phyloP scores from a whole-genome alignment of 352 stramenopile genomes.

The Globisporangium cystogenes region DNA sequence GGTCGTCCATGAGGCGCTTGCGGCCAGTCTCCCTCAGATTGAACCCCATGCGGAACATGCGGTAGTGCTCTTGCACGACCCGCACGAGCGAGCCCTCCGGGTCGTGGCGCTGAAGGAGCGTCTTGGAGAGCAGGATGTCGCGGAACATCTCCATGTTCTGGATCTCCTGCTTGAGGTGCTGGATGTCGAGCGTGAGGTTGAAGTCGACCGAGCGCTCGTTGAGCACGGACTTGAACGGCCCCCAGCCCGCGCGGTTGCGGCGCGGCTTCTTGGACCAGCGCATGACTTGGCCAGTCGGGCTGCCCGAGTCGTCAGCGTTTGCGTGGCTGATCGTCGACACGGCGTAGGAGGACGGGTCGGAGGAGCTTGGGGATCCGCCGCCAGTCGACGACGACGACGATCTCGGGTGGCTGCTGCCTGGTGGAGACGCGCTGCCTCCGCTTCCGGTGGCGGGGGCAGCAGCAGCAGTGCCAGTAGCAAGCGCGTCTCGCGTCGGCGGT shows the following conservation, averaged over 20 bases:
- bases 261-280: slow-evolving; percentile 9
- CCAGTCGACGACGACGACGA: background rate
- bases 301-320: background rate
- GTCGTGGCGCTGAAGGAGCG: slow-evolving; percentile 16
- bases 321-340: background rate
- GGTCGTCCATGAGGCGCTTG: slow-evolving; percentile 15
- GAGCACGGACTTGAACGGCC: slow-evolving; percentile 14
- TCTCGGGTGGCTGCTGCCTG: background rate
- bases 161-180: slow-evolving; percentile 35
- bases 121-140: slow-evolving; percentile 22
- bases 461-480: background rate
- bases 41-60: slow-evolving; percentile 20
- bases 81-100: slow-evolving; percentile 22
- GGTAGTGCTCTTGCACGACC: slow-evolving; percentile 20
- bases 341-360: background rate
- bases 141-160: slow-evolving; percentile 18
- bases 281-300: background rate
- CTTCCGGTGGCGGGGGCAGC: background rate
- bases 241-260: slow-evolving; percentile 9
- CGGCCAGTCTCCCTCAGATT: slow-evolving; percentile 5
- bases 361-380: background rate
- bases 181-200: slow-evolving; percentile 31
- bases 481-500: background rate
- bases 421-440: background rate
- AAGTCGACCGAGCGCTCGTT: slow-evolving; percentile 25